Base-by-base conservation (phyloP, 306 rosid species). In the Crotalaria pallida region DNA sequence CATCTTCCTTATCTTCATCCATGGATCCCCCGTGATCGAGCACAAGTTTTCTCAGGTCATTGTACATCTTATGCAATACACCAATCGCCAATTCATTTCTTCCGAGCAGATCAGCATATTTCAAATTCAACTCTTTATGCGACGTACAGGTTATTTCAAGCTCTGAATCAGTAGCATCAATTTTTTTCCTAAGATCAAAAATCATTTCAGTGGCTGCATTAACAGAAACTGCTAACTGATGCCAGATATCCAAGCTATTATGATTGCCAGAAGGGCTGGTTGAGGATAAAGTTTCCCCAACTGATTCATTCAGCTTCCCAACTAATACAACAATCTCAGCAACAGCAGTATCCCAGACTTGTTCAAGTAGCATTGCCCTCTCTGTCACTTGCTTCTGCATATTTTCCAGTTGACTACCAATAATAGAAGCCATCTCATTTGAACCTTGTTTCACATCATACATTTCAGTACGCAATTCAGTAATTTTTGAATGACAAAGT, bases 321-420 rank as follows among this genome's bases (percentile, higher is more conserved):
- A 84, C 77, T 77, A 81, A 69, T 58, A 79, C 87, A 82, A 84
- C 67, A 73, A 87, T 81, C 38, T 81, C 79, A 68, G 78, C 66
- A 50, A 75, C 51, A 21, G 84, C 83, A 50, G 77, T 73, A 74
- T 80, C 81, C 96, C 92, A 83, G 52, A 83, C 79, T 63, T 77
- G 83, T 74, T 91, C 92, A 72, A 91, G 95, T 67, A 71, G 63
- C 73, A 78, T 67, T 69, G 69, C 76, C 82, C 89, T 84, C 73
- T 82, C 86, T 56, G 69, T 73, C 58, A 82, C 84, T 74, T 79
- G 91, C 79, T 83, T 84, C 78, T 86, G 89, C 82, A 91, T 69
- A 71, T 75, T 79, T 71, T 79, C 95, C 70, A 91, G 80, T 52
- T 84, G 84, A 69, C 75, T 66, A 78, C 85, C 65, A 58, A 87